Percentiles rank a stretch among this genome's conserved stretches.
These are phyloP conservation scores for Cylindrotheca closterium DNA, from an alignment of 108 stramenopile species.

Conservation along the genomic window DNA sequence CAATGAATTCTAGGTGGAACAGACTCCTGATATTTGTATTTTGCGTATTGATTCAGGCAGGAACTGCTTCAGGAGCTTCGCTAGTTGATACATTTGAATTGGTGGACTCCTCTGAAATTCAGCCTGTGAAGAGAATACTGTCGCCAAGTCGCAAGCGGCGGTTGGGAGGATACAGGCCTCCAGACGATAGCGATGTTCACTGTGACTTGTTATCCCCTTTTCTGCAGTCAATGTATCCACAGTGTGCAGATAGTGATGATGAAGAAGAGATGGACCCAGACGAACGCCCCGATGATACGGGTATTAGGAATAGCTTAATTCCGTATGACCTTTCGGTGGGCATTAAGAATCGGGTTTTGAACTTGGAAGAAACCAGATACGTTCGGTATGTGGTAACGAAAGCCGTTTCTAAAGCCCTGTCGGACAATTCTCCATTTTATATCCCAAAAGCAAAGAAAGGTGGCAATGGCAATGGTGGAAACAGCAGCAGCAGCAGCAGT, in stretches of 20 bases:
- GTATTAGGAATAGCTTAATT: not conserved
- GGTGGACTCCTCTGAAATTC: too few species aligned
- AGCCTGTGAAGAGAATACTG: too few species aligned
- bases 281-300: too few species aligned
- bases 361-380: not conserved
- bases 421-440: constrained; percentile 9
- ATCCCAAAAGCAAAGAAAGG: not conserved
- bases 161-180: too few species aligned
- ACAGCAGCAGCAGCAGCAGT: not conserved
- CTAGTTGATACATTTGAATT: too few species aligned
- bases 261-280: too few species aligned
- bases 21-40: too few species aligned
- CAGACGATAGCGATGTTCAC: not conserved
- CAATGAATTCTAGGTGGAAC: too few species aligned
- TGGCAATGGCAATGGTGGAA: not conserved
- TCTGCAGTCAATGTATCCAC: not conserved
- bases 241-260: too few species aligned
- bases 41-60: too few species aligned
- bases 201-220: not conserved
- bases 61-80: too few species aligned
- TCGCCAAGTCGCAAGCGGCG: too few species aligned
- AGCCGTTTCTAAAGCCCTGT: constrained; percentile 2
- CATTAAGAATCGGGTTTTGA: not conserved
- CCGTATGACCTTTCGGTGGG: not conserved
- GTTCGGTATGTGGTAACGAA: not conserved